Percentiles rank a stretch among this genome's conserved stretches.
These are phyloP conservation scores for Plicaturopsis crispa DNA, from an alignment of 768 basidiomycete species.

Conservation along the genomic window DNA sequence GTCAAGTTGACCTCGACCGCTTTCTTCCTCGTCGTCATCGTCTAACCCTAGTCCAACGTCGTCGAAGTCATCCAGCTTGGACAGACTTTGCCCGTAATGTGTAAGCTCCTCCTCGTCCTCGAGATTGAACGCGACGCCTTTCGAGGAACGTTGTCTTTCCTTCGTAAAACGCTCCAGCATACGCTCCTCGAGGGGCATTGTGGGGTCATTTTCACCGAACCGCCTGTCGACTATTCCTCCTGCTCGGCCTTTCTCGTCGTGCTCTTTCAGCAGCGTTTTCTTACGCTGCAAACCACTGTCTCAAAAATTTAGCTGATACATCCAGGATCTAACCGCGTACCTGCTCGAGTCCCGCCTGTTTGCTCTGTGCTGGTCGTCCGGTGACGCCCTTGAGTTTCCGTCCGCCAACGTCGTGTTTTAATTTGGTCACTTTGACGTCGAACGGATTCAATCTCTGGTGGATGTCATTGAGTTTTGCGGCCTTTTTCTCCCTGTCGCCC, in stretches of 20 bases:
- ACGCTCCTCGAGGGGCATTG: conserved; percentile 90
- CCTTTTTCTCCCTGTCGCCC: conserved; percentile 76
- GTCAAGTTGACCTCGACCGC: conserved; percentile 54
- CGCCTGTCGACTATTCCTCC: conserved; percentile 91
- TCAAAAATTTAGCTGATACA: neutral
- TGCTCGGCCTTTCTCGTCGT: conserved; percentile 68
- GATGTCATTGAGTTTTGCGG: conserved; percentile 76
- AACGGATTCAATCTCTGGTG: conserved; percentile 87
- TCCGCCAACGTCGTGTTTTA: conserved; percentile 91
- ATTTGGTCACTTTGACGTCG: conserved; percentile 85
- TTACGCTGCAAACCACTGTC: conserved; percentile 51
- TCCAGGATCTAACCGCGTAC: conserved; percentile 31
- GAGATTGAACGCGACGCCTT: conserved; percentile 77
- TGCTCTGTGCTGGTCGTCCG: conserved; percentile 82
- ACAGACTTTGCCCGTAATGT: conserved; percentile 85
- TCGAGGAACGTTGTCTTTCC: conserved; percentile 76
- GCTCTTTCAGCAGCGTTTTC: conserved; percentile 84
- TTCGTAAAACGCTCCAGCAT: conserved; percentile 95
- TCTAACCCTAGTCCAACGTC: conserved; percentile 48
- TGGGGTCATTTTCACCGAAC: conserved; percentile 92
- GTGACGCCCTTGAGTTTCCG: conserved; percentile 74
- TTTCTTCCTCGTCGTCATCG: conserved; percentile 40
- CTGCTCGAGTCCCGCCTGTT: conserved; percentile 86
- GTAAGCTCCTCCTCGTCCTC: conserved; percentile 90
- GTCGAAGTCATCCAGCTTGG: conserved; percentile 81